Evolutionary conservation across 805 yeast genomes (phyloP), one percentile per base, ranked within the genome.

Genomic region (Monosporozyma yasuniensis): DNA sequence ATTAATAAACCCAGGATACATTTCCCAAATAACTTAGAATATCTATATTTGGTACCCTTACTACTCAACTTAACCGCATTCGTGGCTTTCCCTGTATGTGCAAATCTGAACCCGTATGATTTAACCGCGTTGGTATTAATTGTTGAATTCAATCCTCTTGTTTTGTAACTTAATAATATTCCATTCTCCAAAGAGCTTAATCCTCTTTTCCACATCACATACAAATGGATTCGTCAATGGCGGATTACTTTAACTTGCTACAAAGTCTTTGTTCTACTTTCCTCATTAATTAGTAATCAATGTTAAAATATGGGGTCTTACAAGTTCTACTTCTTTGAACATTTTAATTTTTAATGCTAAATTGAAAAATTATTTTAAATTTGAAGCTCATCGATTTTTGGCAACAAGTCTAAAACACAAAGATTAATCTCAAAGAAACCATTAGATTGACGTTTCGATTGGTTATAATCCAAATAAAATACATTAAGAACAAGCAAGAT

Each of bases 1-100:
- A 65, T 53, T 22, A 68, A 52, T 4, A 47, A 7, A n/a, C 44
- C 49, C n/a, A 25, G 3, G 3, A 47, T 2, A 6, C 37, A 25
- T n/a, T 30, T 38, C 44, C 48, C 39, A 2, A 35, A 18, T 35
- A 35, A 16, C 21, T 35, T 35, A 3, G 39, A 35, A 18, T 35
- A 35, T 16, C 22, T 19, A 18, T 35, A 19, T 14, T 35, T 19
- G 4, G 39, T 8, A 6, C 6, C 18, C 39, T 9, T 35, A 35
- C 22, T 7, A 6, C 4, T 32, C 7, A 14, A 14, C 14, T 32
- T 32, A 7, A 32, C 16, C 7, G n/a, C 35, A 12, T 32, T 32
- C 1, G 35, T 12, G 3, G 35, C 16, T 14, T n/a, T 16, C 14
- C 35, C n/a, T 32, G 35, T 32, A 32, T 32, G n/a, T 12, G 14